A percentile compares a stretch with the other conserved stretches of the same genome.
Evolutionary conservation across 768 basidiomycete genomes (phyloP).

Genomic region (Rhizopogon rudus): DNA sequence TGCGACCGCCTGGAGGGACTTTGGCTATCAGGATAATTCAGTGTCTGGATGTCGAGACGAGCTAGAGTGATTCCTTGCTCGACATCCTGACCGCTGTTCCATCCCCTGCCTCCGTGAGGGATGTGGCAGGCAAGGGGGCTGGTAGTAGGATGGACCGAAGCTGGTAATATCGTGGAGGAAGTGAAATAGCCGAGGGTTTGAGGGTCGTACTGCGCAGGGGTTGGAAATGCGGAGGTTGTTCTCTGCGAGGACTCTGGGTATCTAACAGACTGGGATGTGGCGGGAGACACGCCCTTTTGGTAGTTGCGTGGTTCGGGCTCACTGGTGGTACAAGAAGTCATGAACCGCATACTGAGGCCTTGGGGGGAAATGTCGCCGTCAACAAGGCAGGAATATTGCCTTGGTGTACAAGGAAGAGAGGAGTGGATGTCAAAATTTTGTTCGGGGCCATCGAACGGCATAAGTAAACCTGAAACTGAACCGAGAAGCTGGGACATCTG

Average conservation of each 20-base stretch:
- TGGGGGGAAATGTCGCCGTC: neutral
- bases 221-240: conserved; percentile 18
- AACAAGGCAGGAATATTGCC: conserved; percentile 11
- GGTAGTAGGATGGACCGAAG: conserved; percentile 2
- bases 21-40: conserved; percentile 10
- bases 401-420: conserved; percentile 9
- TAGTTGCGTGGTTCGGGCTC: conserved; percentile 24
- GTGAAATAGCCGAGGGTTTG: conserved; percentile 8
- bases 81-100: conserved; percentile 14
- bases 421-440: conserved; percentile 13
- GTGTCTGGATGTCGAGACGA: conserved; percentile 9
- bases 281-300: conserved; percentile 9
- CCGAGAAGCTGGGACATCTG: neutral
- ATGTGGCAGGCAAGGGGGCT: neutral
- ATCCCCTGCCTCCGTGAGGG: neutral
- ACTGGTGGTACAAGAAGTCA: conserved; percentile 17
- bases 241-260: conserved; percentile 29
- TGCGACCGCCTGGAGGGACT: conserved; percentile 7
- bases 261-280: conserved; percentile 5
- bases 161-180: conserved; percentile 8
- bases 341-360: conserved; percentile 21
- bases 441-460: conserved; percentile 10
- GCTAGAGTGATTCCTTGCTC: neutral
- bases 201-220: conserved; percentile 10
- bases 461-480: neutral